phyloP scores from a whole-genome alignment of 2,329 filamentous ascomycete genomes.

The Cytospora chrysosperma region DNA sequence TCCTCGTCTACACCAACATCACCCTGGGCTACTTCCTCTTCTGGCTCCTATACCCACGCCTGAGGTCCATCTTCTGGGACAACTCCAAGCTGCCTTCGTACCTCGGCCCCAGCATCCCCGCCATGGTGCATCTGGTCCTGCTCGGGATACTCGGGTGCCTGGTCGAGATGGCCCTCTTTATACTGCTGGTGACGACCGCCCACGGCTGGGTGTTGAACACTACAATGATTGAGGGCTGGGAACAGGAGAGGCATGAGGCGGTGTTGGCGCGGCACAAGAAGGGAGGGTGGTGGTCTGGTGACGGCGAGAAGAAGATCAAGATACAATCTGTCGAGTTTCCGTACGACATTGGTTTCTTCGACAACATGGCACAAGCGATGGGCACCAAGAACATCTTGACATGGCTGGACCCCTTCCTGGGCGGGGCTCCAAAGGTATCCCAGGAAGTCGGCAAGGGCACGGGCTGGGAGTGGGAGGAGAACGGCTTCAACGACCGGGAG shows the following conservation, averaged over 20 bases:
- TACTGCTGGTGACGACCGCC: constrained; percentile 64
- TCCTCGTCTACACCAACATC: constrained; percentile 67
- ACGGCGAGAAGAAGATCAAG: constrained; percentile 32
- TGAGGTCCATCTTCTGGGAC: constrained; percentile 57
- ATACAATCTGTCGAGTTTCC: constrained; percentile 73
- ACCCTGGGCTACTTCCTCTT: constrained; percentile 61
- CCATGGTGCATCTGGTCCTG: constrained; percentile 61
- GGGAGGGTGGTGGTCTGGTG: constrained; percentile 41
- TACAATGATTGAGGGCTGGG: constrained; percentile 82
- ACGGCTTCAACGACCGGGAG: constrained; percentile 68
- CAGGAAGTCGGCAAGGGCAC: constrained; percentile 35
- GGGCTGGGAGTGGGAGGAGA: constrained; percentile 68
- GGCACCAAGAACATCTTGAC: constrained; percentile 62
- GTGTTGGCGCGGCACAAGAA: constrained; percentile 47
- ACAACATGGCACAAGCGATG: constrained; percentile 75
- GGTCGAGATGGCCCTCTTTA: constrained; percentile 59
- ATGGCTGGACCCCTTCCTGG: constrained; percentile 70
- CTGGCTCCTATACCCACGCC: constrained; percentile 59
- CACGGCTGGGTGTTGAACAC: constrained; percentile 66
- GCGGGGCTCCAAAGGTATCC: constrained; percentile 44
- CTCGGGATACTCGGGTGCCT: constrained; percentile 58
- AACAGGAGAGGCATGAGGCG: constrained; percentile 62
- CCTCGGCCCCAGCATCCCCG: constrained; percentile 63
- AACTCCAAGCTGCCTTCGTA: constrained; percentile 69
- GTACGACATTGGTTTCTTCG: constrained; percentile 74